These are phyloP conservation scores for Fusarium sp. DNA, from an alignment of 2,329 filamentous ascomycete species.

Conservation along the genomic window DNA sequence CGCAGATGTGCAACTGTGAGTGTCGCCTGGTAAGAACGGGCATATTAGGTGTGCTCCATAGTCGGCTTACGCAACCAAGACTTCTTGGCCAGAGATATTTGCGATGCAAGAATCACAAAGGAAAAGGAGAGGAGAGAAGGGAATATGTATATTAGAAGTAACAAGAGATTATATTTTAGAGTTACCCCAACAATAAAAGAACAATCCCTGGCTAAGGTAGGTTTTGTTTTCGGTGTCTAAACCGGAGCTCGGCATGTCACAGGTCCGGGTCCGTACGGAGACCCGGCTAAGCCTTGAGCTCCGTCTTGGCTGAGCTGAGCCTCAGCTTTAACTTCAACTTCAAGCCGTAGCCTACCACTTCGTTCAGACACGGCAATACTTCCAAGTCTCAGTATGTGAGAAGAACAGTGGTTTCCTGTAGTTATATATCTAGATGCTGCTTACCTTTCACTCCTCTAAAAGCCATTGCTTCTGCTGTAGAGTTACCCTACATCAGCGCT, in stretches of 20 bases:
- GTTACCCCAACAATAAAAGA: no score
- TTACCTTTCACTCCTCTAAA: not conserved
- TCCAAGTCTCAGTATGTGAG: not conserved
- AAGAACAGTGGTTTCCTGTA: not conserved
- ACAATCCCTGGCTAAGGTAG: not conserved
- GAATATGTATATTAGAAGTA: no score
- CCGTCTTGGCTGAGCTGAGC: slow-evolving; percentile 10
- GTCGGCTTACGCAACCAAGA: not conserved
- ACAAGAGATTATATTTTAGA: not conserved
- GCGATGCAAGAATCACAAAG: not conserved
- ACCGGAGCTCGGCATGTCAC: slow-evolving; percentile 10
- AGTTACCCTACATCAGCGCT: not conserved
- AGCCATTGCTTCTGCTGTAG: not conserved
- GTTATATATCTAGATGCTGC: not conserved
- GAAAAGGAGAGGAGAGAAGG: not conserved
- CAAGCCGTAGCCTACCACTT: no score
- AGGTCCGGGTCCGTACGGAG: not conserved
- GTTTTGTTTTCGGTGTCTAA: not conserved
- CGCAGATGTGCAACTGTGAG: not conserved
- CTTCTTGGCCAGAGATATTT: not conserved
- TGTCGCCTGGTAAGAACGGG: not conserved
- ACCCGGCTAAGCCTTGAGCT: not conserved
- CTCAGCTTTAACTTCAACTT: not conserved
- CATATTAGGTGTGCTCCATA: not conserved
- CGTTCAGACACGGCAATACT: not conserved